phyloP scores from a whole-genome alignment of 2,329 filamentous ascomycete genomes.

The Sarocladium oryzae region DNA sequence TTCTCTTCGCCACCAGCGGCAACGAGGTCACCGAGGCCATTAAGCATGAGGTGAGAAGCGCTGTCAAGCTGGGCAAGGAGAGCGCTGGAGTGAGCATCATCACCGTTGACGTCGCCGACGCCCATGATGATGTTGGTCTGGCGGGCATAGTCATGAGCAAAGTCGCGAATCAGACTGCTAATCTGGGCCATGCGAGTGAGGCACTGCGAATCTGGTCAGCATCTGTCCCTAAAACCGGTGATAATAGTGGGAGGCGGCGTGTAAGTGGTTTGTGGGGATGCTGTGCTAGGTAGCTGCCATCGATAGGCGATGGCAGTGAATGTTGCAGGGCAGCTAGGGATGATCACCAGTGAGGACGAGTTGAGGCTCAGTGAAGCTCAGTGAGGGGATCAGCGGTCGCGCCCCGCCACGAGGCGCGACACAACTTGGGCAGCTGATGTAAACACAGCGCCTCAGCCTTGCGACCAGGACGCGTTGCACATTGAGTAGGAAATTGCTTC shows the following conservation, averaged over 20 bases:
- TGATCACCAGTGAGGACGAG: neutral
- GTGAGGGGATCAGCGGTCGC: neutral
- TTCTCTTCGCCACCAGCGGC: conserved; percentile 54
- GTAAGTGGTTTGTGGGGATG: conserved; percentile 5
- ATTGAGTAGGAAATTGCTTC: too few relatives aligned
- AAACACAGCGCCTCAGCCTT: neutral
- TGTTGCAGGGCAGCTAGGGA: neutral
- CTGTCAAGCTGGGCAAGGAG: conserved; percentile 47
- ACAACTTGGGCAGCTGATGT: neutral
- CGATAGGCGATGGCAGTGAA: neutral
- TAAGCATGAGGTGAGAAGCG: conserved; percentile 39
- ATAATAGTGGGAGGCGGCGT: neutral
- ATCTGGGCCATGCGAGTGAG: conserved; percentile 64
- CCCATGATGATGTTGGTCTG: conserved; percentile 81
- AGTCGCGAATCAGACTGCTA: conserved; percentile 69
- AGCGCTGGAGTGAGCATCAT: conserved; percentile 35
- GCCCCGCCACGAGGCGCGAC: neutral
- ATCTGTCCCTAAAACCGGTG: neutral
- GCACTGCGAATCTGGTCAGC: conserved; percentile 40
- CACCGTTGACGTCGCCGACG: conserved; percentile 56
- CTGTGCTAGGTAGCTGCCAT: neutral
- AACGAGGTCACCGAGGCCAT: conserved; percentile 28
- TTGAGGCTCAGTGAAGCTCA: conserved; percentile 1
- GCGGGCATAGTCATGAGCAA: conserved; percentile 78
- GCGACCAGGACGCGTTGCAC: neutral